phyloP scores from a whole-genome alignment of 2,329 filamentous ascomycete species.

The Zymoseptoria ardabiliae region DNA sequence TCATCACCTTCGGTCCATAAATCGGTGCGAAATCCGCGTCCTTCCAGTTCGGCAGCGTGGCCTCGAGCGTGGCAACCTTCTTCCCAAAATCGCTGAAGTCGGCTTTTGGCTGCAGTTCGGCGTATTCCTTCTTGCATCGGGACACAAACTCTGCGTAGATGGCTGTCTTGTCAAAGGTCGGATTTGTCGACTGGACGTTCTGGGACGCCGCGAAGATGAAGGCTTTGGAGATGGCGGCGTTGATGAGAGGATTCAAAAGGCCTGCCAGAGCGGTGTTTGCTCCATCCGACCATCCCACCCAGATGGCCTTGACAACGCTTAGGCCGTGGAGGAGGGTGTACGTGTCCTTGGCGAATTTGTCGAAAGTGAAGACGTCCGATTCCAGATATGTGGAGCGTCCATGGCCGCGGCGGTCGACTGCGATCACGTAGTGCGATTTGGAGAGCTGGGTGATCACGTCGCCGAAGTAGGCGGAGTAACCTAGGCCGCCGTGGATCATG shows the following conservation, averaged over 20 bases:
- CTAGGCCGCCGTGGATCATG: slow-evolving; percentile 37
- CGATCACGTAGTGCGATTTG: slow-evolving; percentile 34
- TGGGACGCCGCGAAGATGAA: slow-evolving; percentile 36
- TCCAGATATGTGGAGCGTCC: slow-evolving; percentile 34
- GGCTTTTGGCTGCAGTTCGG: slow-evolving; percentile 30
- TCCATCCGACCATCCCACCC: slow-evolving; percentile 40
- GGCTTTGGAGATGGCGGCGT: slow-evolving; percentile 32
- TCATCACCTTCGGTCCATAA: slow-evolving; percentile 23
- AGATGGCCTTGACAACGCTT: slow-evolving; percentile 28
- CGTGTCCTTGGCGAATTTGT: slow-evolving; percentile 34
- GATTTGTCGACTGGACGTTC: slow-evolving; percentile 30
- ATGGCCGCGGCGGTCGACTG: slow-evolving; percentile 37
- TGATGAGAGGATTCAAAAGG: slow-evolving; percentile 29
- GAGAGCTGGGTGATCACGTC: slow-evolving; percentile 32
- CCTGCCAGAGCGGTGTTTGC: slow-evolving; percentile 34
- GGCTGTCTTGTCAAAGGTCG: slow-evolving; percentile 28
- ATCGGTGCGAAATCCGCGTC: slow-evolving; percentile 19
- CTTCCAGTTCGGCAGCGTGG: slow-evolving; percentile 29
- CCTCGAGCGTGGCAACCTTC: slow-evolving; percentile 34
- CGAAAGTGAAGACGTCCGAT: slow-evolving; percentile 34
- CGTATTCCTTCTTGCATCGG: slow-evolving; percentile 34
- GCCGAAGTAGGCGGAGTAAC: slow-evolving; percentile 38
- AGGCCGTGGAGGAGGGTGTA: slow-evolving; percentile 27
- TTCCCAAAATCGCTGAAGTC: slow-evolving; percentile 33
- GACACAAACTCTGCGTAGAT: slow-evolving; percentile 32